Evolutionary conservation across 1,139 yeast genomes (phyloP).

Genomic region (Yamadazyma oceani): DNA sequence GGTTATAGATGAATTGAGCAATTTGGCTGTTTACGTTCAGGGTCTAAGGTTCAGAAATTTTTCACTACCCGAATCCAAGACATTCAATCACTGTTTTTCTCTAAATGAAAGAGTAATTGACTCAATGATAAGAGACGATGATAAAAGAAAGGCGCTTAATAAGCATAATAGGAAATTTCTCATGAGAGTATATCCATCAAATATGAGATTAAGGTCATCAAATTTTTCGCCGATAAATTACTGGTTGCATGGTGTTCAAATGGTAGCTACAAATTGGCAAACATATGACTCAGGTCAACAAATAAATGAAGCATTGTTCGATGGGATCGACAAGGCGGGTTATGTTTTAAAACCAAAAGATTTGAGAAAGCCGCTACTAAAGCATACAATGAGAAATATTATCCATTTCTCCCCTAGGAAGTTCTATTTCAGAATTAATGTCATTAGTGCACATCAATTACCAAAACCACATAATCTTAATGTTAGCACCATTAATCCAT

Average conservation of each 20-base stretch:
- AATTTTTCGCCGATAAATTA: conserved; percentile 76
- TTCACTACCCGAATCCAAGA: conserved; percentile 82
- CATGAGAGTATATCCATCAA: conserved; percentile 88
- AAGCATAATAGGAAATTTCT: conserved; percentile 77
- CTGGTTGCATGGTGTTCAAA: conserved; percentile 86
- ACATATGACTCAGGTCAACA: conserved; percentile 88
- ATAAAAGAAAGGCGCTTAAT: conserved; percentile 51
- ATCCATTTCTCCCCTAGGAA: conserved; percentile 8
- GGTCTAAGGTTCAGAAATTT: conserved; percentile 82
- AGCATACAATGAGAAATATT: conserved; percentile 20
- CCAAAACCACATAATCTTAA: conserved; percentile 55
- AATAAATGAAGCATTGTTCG: conserved; percentile 82
- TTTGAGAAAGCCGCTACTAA: conserved; percentile 37
- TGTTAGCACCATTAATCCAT: conserved; percentile 51
- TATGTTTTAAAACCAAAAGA: conserved; percentile 71
- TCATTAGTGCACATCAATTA: conserved; percentile 84
- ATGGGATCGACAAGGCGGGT: conserved; percentile 59
- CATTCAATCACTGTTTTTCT: conserved; percentile 81
- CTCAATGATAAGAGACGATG: conserved; percentile 61
- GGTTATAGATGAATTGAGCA: conserved; percentile 51
- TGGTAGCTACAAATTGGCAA: conserved; percentile 99
- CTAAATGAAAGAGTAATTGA: conserved; percentile 72
- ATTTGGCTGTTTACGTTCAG: conserved; percentile 63
- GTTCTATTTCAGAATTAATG: conserved; percentile 35
- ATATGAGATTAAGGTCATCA: conserved; percentile 69